Base-by-base conservation (phyloP, 2,329 filamentous ascomycete species). In the Venturiaceae sp. region DNA sequence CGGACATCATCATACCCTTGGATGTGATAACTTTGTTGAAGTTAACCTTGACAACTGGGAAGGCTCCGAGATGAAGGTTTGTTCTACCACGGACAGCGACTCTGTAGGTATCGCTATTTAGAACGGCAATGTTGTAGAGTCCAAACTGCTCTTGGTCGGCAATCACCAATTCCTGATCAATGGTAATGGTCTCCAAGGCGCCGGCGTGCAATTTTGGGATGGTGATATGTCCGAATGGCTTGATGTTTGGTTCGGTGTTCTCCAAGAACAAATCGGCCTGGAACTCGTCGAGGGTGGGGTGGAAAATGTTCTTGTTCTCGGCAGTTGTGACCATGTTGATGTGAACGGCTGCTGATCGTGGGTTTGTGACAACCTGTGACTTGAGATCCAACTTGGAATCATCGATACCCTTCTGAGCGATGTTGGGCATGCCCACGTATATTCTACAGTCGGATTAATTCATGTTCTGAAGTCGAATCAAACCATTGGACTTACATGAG, bases 1-100 rank as follows among this genome's bases (percentile, higher is more conserved):
- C 8, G 19, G 14, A 13, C 4, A 30, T 9, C 23, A 11, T 3
- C 36, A 23, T 47, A 83, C 82, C 81, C 65, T 79, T 81, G 73
- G 83, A 77, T n/a, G 72, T 75, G n/a, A 79, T 71, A 1, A 75
- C 74, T 64, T 83, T 77, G 67, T 84, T 76, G 66, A 82, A 85
- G 41, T 79, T 70, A 23, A 84, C 76, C 1, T 67, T 72, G 4
- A 73, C 78, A 46, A 71, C 73, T 0, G 78, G 80, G 47, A 85
- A 68, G 2, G 67, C 69, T 0, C 77, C 77, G 50, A 78, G 68
- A 64, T 81, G 77, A 59, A 85, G 63, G 1, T 71, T 71, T 0
- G 81, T 80, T 59, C 71, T 74, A 53, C 83, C 83, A 16, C 74
- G 70, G 37, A 85, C 67, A 28, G 74, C 73, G 54, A 84, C 66